These are phyloP conservation scores for Teunomyces tritomae DNA, from an alignment of 805 yeast genomes.

Conservation along the genomic window DNA sequence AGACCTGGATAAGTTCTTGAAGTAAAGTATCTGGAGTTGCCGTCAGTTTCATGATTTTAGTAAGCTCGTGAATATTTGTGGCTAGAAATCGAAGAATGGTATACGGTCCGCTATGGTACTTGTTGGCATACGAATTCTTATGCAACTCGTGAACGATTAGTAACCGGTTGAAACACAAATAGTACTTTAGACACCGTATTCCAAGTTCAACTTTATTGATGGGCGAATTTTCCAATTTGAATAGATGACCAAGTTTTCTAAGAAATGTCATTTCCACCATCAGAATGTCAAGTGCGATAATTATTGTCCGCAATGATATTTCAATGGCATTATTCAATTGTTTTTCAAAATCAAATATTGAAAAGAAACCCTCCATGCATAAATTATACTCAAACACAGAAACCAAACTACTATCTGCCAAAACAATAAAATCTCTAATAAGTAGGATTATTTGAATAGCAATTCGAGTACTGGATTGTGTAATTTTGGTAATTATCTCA, in stretches of 20 bases:
- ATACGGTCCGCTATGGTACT: conserved; percentile 4
- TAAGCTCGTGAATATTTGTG: neutral
- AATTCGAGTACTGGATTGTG: neutral
- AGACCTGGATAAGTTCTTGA: conserved; percentile 12
- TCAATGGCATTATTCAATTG: conserved; percentile 4
- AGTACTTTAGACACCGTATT: conserved; percentile 11
- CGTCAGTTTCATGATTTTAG: neutral
- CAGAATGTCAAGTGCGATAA: conserved; percentile 9
- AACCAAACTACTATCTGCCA: neutral
- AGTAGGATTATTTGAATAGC: conserved; percentile 1
- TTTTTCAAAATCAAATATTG: neutral
- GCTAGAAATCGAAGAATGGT: neutral
- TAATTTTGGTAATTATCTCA: neutral
- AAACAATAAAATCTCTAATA: conserved; percentile 1
- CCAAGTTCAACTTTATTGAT: conserved; percentile 2
- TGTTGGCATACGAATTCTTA: conserved; percentile 9
- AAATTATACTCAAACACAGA: neutral
- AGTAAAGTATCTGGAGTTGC: neutral
- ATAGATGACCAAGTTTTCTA: neutral
- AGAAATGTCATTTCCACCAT: conserved; percentile 8
- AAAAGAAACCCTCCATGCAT: neutral
- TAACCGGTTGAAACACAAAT: conserved; percentile 13
- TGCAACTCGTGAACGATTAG: conserved; percentile 8
- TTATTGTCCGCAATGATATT: conserved; percentile 6
- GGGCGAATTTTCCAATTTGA: neutral